A percentile compares a stretch with the other conserved stretches of the same genome.
Evolutionary conservation across 1,284 basidiomycete species (phyloP).

Genomic region (Ganoderma lucidum): DNA sequence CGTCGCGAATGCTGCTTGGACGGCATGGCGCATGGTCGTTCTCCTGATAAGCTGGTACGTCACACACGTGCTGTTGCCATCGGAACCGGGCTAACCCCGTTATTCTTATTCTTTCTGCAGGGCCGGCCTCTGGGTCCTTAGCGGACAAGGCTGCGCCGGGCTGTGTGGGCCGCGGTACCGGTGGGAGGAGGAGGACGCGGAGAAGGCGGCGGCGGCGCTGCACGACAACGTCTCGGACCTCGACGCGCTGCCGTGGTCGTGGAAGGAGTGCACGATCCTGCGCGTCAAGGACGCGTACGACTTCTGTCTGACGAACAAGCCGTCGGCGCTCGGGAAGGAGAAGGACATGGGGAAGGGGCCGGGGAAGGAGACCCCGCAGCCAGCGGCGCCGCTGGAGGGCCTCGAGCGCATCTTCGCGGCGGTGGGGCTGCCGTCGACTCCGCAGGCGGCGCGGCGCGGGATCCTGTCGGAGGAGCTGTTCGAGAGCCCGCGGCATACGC

Average conservation of each 20-base stretch:
- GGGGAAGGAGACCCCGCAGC: constrained; percentile 26
- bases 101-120: constrained; percentile 47
- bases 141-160: constrained; percentile 77
- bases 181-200: constrained; percentile 81
- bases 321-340: constrained; percentile 45
- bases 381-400: too few relatives aligned
- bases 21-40: constrained; percentile 71
- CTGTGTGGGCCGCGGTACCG: constrained; percentile 82
- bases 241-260: constrained; percentile 74
- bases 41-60: constrained; percentile 73
- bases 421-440: too few relatives aligned
- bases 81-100: not conserved
- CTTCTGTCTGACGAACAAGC: constrained; percentile 71
- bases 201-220: constrained; percentile 58
- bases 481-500: too few relatives aligned
- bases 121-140: constrained; percentile 78
- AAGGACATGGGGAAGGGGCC: constrained; percentile 46
- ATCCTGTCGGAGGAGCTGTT: too few relatives aligned
- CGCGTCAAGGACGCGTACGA: constrained; percentile 83
- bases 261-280: constrained; percentile 75
- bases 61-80: not conserved
- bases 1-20: constrained; percentile 79
- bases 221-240: constrained; percentile 54
- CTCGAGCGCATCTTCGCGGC: too few relatives aligned
- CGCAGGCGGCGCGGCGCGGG: too few relatives aligned